Evolutionary conservation across 306 rosid species (phyloP), one percentile per base, ranked within the genome.

Genomic region (Trichosanthes cucumerina): DNA sequence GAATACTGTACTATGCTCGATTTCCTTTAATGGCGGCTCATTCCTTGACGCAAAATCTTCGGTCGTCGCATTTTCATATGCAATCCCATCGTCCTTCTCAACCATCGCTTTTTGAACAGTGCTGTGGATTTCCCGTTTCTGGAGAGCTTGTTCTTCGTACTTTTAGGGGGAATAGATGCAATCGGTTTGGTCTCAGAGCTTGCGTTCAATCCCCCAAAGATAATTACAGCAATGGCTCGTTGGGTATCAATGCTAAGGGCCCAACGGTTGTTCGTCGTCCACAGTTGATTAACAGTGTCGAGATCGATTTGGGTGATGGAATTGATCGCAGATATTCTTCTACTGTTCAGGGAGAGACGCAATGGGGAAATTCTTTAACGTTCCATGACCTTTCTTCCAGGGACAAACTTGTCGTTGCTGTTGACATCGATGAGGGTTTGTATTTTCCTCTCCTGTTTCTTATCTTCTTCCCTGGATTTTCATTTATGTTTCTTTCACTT

Each of bases 391-490:
- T 44, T 38, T 81, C 79, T 56, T 73, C 91, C 16, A 5, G 78
- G 14, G 84, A 79, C 65, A 92, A 88, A 74, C 49, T 90, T 47
- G 87, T 81, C 58, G 96, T 94, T 68, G 98, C 98, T 6, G 98
- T 94, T 64, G 98, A 94, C 50, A 88, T 94, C 53, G 98, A 94
- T 75, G 98, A 94, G 85, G 98, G 97, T 94, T 84, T 72, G 83
- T 81, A n/a, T 31, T 60, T 76, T 54, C 50, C 62, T 14, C 1
- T 41, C 12, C 14, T 9, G 21, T 65, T 65, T 64, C 26, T 0
- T 62, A 56, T 64, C 31, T 43, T 34, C 54, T 21, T 79, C 59
- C 11, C 18, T 44, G 28, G 39, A n/a, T 44, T 70, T 21, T 64
- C 24, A 66, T 53, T 33, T 44, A 2, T 72, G 58, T 72, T 26